These are phyloP conservation scores for Pseudocercospora macadamiae DNA, from an alignment of 2,329 filamentous ascomycete genomes.

Conservation along the genomic window DNA sequence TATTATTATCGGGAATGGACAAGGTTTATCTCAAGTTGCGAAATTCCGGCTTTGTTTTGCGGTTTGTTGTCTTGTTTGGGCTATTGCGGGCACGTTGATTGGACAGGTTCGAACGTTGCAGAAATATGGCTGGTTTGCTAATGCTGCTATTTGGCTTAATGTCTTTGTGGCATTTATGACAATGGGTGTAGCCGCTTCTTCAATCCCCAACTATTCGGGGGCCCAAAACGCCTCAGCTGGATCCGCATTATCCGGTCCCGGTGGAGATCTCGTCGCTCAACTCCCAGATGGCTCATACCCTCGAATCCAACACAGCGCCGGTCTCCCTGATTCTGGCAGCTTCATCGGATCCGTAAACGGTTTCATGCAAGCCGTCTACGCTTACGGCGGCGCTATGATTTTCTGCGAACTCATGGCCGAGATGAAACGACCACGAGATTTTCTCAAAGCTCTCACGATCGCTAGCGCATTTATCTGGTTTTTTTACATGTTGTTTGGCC, in stretches of 20 bases:
- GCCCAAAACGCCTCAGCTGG: slow-evolving; percentile 26
- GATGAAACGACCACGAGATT: slow-evolving; percentile 54
- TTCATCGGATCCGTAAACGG: slow-evolving; percentile 29
- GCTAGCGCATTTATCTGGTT: slow-evolving; percentile 54
- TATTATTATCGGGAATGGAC: slow-evolving; percentile 57
- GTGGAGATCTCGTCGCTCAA: slow-evolving; percentile 29
- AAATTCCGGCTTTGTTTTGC: slow-evolving; percentile 53
- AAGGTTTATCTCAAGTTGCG: slow-evolving; percentile 58
- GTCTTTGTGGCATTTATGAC: slow-evolving; percentile 53
- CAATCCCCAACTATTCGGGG: slow-evolving; percentile 51
- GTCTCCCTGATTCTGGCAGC: slow-evolving; percentile 16
- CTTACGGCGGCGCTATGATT: slow-evolving; percentile 58
- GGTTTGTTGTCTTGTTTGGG: slow-evolving; percentile 53
- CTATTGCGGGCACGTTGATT: slow-evolving; percentile 54
- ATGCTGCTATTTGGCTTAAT: slow-evolving; percentile 60
- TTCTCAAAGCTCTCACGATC: slow-evolving; percentile 51
- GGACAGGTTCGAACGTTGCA: slow-evolving; percentile 61
- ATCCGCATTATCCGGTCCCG: slow-evolving; percentile 16
- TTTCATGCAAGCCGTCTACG: slow-evolving; percentile 26
- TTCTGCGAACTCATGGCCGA: slow-evolving; percentile 63
- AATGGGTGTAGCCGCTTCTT: slow-evolving; percentile 57
- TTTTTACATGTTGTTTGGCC: slow-evolving; percentile 53
- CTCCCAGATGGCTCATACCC: slow-evolving; percentile 18
- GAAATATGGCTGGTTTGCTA: slow-evolving; percentile 59
- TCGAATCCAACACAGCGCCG: slow-evolving; percentile 20